phyloP scores from a whole-genome alignment of 2,329 filamentous ascomycete genomes.

The Fusarium tupiense region DNA sequence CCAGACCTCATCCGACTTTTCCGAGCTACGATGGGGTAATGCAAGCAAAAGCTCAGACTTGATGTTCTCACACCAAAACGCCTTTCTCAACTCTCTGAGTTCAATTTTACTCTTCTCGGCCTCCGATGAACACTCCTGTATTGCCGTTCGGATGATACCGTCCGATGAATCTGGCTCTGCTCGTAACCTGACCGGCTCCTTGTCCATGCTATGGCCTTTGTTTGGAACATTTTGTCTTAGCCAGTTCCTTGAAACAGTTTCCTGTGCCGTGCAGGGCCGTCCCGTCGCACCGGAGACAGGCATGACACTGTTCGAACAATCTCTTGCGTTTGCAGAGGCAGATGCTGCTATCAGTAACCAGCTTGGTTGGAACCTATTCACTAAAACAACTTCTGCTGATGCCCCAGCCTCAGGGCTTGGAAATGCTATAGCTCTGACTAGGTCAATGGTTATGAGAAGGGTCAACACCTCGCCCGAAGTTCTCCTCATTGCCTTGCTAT shows the following conservation, averaged over 20 bases:
- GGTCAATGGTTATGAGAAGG: slow-evolving; percentile 76
- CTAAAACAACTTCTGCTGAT: slow-evolving; percentile 55
- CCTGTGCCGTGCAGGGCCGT: slow-evolving; percentile 87
- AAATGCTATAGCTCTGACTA: slow-evolving; percentile 60
- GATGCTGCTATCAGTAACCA: slow-evolving; percentile 87
- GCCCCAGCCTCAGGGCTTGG: slow-evolving; percentile 34
- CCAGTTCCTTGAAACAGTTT: slow-evolving; percentile 89
- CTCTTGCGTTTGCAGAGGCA: slow-evolving; percentile 93
- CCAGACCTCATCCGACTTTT: slow-evolving; percentile 82
- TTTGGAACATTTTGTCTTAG: slow-evolving; percentile 77
- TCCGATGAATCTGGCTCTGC: slow-evolving; percentile 59
- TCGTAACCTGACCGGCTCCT: slow-evolving; percentile 75
- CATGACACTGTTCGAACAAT: slow-evolving; percentile 97
- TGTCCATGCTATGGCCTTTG: slow-evolving; percentile 79
- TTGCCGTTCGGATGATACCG: slow-evolving; percentile 76
- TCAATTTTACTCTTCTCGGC: slow-evolving; percentile 78
- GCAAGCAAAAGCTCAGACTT: slow-evolving; percentile 71
- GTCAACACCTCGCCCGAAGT: slow-evolving; percentile 93
- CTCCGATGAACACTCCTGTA: slow-evolving; percentile 78
- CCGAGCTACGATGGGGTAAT: slow-evolving; percentile 75
- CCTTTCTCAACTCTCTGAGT: slow-evolving; percentile 76
- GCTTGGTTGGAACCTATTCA: slow-evolving; percentile 75
- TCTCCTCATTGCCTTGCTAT: slow-evolving; percentile 86
- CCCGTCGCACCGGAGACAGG: slow-evolving; percentile 85
- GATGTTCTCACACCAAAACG: slow-evolving; percentile 75